phyloP scores from a whole-genome alignment of 2,329 filamentous ascomycete genomes.

The Cladosporium phlei region DNA sequence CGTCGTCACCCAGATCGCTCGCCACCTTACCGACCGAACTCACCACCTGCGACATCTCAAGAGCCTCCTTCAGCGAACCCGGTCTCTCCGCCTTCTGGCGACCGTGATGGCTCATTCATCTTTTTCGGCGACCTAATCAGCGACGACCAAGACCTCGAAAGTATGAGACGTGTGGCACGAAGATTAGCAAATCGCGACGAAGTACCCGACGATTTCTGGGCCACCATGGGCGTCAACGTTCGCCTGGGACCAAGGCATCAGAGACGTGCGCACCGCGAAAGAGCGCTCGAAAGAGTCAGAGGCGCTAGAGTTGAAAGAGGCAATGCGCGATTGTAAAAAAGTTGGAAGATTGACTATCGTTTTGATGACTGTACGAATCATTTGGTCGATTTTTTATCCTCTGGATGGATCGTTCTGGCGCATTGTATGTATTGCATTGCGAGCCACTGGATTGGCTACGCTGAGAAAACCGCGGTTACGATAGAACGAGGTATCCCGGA shows the following conservation, averaged over 20 bases:
- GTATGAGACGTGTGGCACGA: slow-evolving; percentile 67
- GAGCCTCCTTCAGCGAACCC: slow-evolving; percentile 17
- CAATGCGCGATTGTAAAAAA: slow-evolving; percentile 2
- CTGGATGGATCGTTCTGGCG: neutral
- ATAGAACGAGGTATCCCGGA: too few relatives aligned
- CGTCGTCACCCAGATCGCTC: neutral
- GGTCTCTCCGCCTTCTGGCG: slow-evolving; percentile 21
- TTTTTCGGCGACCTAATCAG: too few relatives aligned
- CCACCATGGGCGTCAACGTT: slow-evolving; percentile 38
- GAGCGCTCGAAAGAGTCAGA: neutral
- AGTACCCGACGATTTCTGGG: slow-evolving; percentile 79
- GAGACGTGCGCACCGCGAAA: neutral
- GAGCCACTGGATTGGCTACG: slow-evolving; percentile 6
- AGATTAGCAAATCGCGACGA: slow-evolving; percentile 66
- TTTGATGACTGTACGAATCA: slow-evolving; percentile 6
- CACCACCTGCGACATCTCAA: slow-evolving; percentile 1
- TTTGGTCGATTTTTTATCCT: neutral
- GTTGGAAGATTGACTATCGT: neutral
- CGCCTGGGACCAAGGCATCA: neutral
- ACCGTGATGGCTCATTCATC: slow-evolving; percentile 20
- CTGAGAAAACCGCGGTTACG: too few relatives aligned
- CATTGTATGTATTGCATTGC: neutral
- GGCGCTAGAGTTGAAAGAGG: slow-evolving; percentile 1
- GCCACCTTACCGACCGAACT: neutral
- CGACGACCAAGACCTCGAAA: slow-evolving; percentile 17